A percentile compares a stretch with the other conserved stretches of the same genome.
Conservation (phyloP, 257 asterid genomes). For the Jaltomata sinuosa region DNA sequence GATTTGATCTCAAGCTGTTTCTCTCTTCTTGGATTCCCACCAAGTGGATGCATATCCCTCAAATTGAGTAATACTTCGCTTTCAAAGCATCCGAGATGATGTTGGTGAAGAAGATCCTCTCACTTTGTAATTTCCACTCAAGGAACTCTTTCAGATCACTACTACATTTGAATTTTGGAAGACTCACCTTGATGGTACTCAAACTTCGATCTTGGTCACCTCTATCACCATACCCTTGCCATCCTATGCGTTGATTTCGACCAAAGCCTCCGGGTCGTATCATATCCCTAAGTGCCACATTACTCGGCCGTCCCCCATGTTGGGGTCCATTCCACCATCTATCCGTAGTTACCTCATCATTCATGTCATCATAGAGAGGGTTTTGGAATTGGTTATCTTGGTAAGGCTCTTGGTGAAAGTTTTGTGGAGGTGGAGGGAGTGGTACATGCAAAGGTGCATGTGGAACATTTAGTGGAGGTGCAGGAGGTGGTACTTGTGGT, state of each 20-base stretch:
- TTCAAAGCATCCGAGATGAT: too few relatives aligned
- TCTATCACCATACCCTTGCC: not conserved
- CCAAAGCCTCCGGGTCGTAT: not conserved
- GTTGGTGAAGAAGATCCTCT: too few relatives aligned
- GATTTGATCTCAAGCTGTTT: too few relatives aligned
- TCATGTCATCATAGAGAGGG: not conserved
- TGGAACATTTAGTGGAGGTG: not conserved
- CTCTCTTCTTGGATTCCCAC: too few relatives aligned
- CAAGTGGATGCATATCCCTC: too few relatives aligned
- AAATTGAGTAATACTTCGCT: too few relatives aligned
- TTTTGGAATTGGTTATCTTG: not conserved
- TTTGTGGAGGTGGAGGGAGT: not conserved
- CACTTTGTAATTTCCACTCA: too few relatives aligned
- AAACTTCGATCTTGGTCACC: not conserved
- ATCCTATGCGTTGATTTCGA: not conserved
- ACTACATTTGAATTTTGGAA: not conserved
- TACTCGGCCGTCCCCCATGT: not conserved
- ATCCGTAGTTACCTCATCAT: not conserved
- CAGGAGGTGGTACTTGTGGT: not conserved
- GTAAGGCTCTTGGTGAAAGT: not conserved
- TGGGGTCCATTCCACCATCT: not conserved
- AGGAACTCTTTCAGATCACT: not conserved
- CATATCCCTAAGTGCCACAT: not conserved
- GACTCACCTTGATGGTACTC: not conserved
- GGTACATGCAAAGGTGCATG: not conserved